Percentiles rank a stretch among this genome's conserved stretches.
Evolutionary conservation across 2,329 filamentous ascomycete genomes (phyloP).

Genomic region (Penicillium sp.): DNA sequence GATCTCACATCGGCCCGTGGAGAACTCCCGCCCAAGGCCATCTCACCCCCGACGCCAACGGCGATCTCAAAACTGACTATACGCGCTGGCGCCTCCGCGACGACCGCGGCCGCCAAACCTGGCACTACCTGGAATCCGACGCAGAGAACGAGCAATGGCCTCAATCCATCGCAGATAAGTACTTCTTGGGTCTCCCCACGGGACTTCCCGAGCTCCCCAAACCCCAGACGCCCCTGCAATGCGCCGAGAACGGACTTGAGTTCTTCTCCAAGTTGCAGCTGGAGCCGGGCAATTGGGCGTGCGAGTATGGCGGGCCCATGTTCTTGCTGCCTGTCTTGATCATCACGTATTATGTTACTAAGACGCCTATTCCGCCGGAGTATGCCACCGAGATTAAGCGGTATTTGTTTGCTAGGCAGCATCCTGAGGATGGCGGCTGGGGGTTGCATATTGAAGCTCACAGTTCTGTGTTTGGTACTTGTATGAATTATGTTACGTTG

Average conservation of each 20-base stretch:
- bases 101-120: conserved; percentile 77
- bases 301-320: conserved; percentile 96
- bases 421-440: conserved; percentile 90
- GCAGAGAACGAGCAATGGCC: conserved; percentile 68
- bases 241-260: conserved; percentile 69
- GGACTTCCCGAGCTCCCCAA: conserved; percentile 62
- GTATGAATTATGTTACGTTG: conserved; percentile 75
- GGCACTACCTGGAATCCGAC: conserved; percentile 76
- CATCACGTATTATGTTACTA: conserved; percentile 80
- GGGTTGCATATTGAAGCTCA: conserved; percentile 90
- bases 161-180: conserved; percentile 80
- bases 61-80: conserved; percentile 59
- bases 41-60: conserved; percentile 27
- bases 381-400: conserved; percentile 83
- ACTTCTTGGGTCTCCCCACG: conserved; percentile 72
- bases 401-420: conserved; percentile 76
- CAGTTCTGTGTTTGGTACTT: conserved; percentile 85
- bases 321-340: conserved; percentile 80
- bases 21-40: conserved; percentile 30
- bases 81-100: conserved; percentile 75
- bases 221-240: conserved; percentile 63
- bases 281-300: conserved; percentile 84
- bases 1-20: conserved; percentile 31
- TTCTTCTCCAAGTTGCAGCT: conserved; percentile 90
- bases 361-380: conserved; percentile 71